Evolutionary conservation across 2,329 filamentous ascomycete species (phyloP).

Genomic region (Sporothrix protearum): DNA sequence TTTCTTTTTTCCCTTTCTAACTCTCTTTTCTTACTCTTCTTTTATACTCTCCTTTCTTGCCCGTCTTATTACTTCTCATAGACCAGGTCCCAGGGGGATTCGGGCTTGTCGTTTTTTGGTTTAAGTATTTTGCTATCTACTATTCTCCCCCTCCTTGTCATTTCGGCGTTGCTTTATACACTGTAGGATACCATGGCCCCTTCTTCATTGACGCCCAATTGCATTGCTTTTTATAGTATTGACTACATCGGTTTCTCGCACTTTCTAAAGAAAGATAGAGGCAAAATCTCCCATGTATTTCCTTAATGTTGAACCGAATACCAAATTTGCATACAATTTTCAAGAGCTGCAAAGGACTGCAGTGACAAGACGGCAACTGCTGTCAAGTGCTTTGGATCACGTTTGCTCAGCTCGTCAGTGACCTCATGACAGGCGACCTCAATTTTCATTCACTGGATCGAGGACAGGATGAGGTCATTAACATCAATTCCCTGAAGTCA

Average conservation of each 20-base stretch:
- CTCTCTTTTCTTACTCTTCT: too few species aligned
- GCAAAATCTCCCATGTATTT: neutral
- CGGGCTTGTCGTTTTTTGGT: neutral
- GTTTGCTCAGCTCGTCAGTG: too few species aligned
- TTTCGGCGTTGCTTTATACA: conserved; percentile 7
- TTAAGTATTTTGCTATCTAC: neutral
- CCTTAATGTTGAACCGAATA: neutral
- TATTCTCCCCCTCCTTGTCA: neutral
- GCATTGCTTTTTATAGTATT: neutral
- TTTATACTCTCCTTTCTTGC: too few species aligned
- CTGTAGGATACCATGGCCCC: neutral
- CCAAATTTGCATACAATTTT: neutral
- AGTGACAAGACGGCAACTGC: too few species aligned
- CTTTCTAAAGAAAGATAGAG: neutral
- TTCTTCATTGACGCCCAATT: neutral
- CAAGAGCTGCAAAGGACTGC: too few species aligned
- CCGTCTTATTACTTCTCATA: neutral
- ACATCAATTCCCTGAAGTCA: too few species aligned
- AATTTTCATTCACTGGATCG: too few species aligned
- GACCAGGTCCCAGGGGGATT: neutral
- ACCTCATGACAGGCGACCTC: too few species aligned
- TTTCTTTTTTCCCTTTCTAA: neutral
- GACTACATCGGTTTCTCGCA: neutral
- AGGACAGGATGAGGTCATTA: too few species aligned
- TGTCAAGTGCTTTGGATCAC: too few species aligned